A percentile compares a stretch with the other conserved stretches of the same genome.
These are phyloP conservation scores for Saccharomycopsis capsularis DNA, from an alignment of 805 yeast genomes.

Conservation along the genomic window DNA sequence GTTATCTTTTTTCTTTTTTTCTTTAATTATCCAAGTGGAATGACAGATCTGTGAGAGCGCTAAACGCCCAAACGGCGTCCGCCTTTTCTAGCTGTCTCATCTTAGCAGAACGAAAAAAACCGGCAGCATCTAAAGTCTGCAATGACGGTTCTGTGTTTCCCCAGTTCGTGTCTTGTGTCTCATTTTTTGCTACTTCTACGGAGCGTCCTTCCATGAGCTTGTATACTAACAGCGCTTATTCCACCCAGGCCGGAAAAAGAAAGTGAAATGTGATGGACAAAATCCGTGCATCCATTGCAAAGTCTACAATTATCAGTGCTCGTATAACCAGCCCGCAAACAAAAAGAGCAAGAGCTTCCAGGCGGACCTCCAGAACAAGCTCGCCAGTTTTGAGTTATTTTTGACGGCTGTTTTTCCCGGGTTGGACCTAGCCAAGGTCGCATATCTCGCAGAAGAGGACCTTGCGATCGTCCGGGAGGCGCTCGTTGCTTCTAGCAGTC, in stretches of 20 bases:
- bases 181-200: neutral
- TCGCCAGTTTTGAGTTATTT: conserved; percentile 30
- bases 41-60: too few species aligned
- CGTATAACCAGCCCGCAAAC: conserved; percentile 71
- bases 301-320: conserved; percentile 77
- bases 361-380: conserved; percentile 10
- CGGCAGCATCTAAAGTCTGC: neutral
- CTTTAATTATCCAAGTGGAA: neutral
- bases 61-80: too few species aligned
- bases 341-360: conserved; percentile 35
- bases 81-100: too few species aligned
- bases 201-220: neutral
- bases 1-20: conserved; percentile 4
- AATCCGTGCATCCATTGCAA: conserved; percentile 80
- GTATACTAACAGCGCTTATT: neutral
- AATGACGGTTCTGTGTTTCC: too few species aligned
- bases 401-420: conserved; percentile 34
- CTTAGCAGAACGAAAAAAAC: too few species aligned
- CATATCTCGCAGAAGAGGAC: neutral
- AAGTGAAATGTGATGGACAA: conserved; percentile 74
- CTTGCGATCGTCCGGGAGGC: neutral
- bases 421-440: conserved; percentile 27
- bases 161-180: too few species aligned
- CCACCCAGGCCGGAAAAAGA: conserved; percentile 43
- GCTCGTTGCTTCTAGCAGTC: neutral